Evolutionary conservation across 2,329 filamentous ascomycete genomes (phyloP).

Genomic region (Fusarium mundagurra): DNA sequence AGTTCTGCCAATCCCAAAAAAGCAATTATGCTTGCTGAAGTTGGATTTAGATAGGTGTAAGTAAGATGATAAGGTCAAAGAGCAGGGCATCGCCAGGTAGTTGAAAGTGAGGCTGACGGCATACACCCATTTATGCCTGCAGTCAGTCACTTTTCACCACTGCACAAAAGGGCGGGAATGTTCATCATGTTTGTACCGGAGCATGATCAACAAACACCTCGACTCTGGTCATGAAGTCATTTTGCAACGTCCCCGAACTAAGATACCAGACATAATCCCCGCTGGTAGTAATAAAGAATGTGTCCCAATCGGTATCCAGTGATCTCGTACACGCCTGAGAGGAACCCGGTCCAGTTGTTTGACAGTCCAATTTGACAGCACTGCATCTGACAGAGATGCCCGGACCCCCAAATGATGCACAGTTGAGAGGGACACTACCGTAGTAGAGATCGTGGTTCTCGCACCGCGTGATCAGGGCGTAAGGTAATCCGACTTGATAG

Average conservation of each 20-base stretch:
- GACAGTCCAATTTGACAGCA: neutral
- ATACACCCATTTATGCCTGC: neutral
- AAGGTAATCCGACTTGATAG: neutral
- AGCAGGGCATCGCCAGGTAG: neutral
- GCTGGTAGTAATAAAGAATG: neutral
- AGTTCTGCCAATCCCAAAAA: accelerated
- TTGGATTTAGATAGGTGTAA: neutral
- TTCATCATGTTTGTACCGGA: neutral
- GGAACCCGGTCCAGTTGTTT: neutral
- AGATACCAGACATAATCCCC: neutral
- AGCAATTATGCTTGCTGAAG: neutral
- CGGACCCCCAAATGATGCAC: neutral
- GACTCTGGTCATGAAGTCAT: neutral
- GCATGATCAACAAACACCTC: neutral
- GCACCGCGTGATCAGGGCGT: neutral
- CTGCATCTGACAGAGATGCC: neutral
- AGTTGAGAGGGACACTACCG: neutral
- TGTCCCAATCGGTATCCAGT: neutral
- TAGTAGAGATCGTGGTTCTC: neutral
- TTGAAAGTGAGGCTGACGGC: neutral
- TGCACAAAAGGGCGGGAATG: neutral
- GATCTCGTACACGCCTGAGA: neutral
- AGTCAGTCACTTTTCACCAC: neutral
- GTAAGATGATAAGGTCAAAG: neutral
- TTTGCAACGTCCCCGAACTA: neutral